Base-by-base conservation (phyloP, 441 rosid species). In the Breynia disticha region DNA sequence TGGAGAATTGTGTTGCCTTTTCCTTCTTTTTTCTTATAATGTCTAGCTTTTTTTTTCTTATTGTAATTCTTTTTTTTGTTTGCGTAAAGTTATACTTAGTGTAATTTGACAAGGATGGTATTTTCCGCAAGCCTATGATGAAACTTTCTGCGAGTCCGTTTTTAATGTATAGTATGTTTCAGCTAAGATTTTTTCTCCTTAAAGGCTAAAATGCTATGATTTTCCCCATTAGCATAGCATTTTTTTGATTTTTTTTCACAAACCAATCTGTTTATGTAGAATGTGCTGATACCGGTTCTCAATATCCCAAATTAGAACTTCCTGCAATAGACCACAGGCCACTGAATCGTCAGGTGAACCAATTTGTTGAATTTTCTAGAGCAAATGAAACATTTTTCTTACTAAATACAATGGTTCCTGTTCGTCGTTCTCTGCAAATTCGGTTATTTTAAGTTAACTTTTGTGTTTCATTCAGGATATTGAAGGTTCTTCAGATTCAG, bases 281-380 rank as follows among this genome's bases (percentile, higher is more conserved):
- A 47, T 82, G 90, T 63, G 69, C 63, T 55, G 75, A 67, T 50
- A 76, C 82, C 47, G 84, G 72, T 61, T 81, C 95, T 57, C 79
- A 72, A 62, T 81, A 87, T 75, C 90, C 93, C 62, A 80, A 77
- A 72, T 76, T 87, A 53, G 93, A 83, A 67, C 65, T 85, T 72
- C 95, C 95, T 46, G 66, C 81, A 55, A 76, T 80, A 54, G 79
- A 76, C 68, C 81, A 78, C 73, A 73, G 56, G 74, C 87, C 77
- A 17, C 70, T 74, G 54, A 78, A 58, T 73, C 76, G 66, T 54
- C 89, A 90, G 91, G 97, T 89, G 59, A 50, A 54, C 22, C 61
- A 32, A 41, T 55, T 50, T 63, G 37, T 38, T 49, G 42, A 57
- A 20, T 37, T n/a, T n/a, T n/a, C n/a, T n/a, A n/a, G n/a, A n/a